These are phyloP conservation scores for Irpex sp. DNA, from an alignment of 1,284 basidiomycete species.

Conservation along the genomic window DNA sequence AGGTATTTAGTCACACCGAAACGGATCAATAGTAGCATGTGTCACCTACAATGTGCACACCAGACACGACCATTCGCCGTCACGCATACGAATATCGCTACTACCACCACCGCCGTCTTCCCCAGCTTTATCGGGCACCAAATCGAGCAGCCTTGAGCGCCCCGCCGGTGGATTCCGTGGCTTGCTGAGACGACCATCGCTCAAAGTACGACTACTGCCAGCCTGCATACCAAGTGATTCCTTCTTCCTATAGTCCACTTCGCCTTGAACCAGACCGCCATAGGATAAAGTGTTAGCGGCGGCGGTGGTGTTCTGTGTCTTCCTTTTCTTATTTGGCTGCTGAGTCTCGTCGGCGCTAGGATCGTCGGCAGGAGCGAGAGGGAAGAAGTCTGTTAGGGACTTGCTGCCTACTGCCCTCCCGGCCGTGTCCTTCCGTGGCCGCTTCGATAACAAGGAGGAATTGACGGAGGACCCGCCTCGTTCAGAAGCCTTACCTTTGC, in stretches of 20 bases:
- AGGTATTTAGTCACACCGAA: no score
- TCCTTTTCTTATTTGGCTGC: neutral
- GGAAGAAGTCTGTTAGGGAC: neutral
- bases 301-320: slow-evolving; percentile 6
- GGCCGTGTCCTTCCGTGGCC: neutral
- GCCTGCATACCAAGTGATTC: slow-evolving; percentile 37
- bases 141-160: neutral
- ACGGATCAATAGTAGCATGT: no score
- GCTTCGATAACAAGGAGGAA: neutral
- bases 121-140: neutral
- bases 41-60: slow-evolving; percentile 48
- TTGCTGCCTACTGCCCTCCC: neutral
- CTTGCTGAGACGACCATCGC: neutral
- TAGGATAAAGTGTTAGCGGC: slow-evolving; percentile 17
- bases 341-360: neutral
- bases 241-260: slow-evolving; percentile 43
- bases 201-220: slow-evolving; percentile 15
- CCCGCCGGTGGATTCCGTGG: neutral
- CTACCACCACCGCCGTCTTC: neutral
- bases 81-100: neutral
- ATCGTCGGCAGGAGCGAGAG: neutral
- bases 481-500: neutral
- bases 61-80: slow-evolving; percentile 40
- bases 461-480: neutral
- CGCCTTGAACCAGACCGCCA: slow-evolving; percentile 40